Evolutionary conservation across 179 eudicot species (phyloP).

Genomic region (Beta lomatogona): DNA sequence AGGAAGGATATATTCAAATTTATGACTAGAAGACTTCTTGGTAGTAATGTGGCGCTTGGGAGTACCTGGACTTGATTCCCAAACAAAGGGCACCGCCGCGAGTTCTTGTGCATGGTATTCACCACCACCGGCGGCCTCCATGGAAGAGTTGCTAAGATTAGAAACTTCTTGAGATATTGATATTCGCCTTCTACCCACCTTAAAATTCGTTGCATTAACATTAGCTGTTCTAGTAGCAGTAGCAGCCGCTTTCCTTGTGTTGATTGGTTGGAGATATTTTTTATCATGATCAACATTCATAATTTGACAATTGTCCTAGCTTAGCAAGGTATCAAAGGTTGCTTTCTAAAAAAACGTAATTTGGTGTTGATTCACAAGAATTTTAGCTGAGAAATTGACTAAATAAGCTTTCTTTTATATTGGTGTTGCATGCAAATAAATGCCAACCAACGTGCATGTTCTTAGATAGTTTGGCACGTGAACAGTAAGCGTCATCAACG

Average conservation of each 20-base stretch:
- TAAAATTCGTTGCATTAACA: not conserved
- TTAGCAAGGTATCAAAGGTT: not conserved
- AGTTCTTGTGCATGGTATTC: constrained; percentile 18
- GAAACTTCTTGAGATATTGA: not conserved
- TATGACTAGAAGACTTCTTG: not conserved
- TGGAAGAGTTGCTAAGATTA: not conserved
- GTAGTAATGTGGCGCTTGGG: constrained; percentile 5
- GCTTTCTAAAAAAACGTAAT: not conserved
- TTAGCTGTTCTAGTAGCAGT: not conserved
- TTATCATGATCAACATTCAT: constrained; percentile 6
- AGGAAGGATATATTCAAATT: not conserved
- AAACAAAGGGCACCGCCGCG: constrained; percentile 22
- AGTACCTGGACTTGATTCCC: constrained; percentile 23
- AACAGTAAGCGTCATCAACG: constrained; percentile 12
- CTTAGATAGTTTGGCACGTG: constrained; percentile 20
- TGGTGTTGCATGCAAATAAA: not conserved
- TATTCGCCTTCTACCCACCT: not conserved
- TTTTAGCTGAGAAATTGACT: not conserved
- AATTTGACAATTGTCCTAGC: constrained; percentile 6
- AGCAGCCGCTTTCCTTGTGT: not conserved
- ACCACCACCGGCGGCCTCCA: not conserved
- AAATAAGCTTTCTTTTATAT: not conserved
- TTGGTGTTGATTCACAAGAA: not conserved
- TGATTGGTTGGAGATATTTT: constrained; percentile 5
- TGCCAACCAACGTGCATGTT: not conserved